These are phyloP conservation scores for Rhynchosporium graminicola DNA, from an alignment of 2,329 filamentous ascomycete species.

Conservation along the genomic window DNA sequence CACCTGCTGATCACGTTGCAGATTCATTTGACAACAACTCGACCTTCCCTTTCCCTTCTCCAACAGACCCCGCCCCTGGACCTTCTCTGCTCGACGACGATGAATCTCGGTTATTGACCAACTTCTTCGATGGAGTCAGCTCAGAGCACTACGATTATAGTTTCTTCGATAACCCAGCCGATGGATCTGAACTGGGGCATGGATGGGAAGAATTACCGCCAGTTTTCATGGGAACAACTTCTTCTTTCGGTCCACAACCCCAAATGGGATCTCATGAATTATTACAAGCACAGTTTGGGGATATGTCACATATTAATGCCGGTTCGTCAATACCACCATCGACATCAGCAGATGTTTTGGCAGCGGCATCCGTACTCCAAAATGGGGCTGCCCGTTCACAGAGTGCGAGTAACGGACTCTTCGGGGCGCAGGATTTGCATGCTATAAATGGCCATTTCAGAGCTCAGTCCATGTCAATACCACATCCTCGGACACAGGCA, in stretches of 20 bases:
- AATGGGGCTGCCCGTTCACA: slow-evolving; percentile 43
- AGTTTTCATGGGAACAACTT: slow-evolving; percentile 64
- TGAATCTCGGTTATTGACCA: slow-evolving; percentile 58
- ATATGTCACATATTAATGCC: slow-evolving; percentile 27
- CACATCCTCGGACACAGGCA: slow-evolving; percentile 19
- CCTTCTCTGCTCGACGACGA: slow-evolving; percentile 64
- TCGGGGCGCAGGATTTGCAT: slow-evolving; percentile 26
- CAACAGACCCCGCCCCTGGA: slow-evolving; percentile 65
- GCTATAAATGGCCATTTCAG: slow-evolving; percentile 29
- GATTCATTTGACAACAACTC: slow-evolving; percentile 49
- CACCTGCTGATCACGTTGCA: slow-evolving; percentile 34
- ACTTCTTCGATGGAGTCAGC: slow-evolving; percentile 57
- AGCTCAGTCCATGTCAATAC: slow-evolving; percentile 35
- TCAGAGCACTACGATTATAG: slow-evolving; percentile 52
- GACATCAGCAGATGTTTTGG: slow-evolving; percentile 56
- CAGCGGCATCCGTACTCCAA: slow-evolving; percentile 56
- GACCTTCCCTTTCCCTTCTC: slow-evolving; percentile 50
- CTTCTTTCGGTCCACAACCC: slow-evolving; percentile 57
- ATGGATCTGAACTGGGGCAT: slow-evolving; percentile 51
- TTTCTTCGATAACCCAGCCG: slow-evolving; percentile 47
- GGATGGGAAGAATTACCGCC: slow-evolving; percentile 62
- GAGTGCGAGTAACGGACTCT: slow-evolving; percentile 36
- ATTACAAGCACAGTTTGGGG: slow-evolving; percentile 28
- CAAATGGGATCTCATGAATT: slow-evolving; percentile 27
- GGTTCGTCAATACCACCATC: slow-evolving; percentile 26